Base-by-base conservation (phyloP, 108 stramenopile genomes). In the Epithemia pelagica region DNA sequence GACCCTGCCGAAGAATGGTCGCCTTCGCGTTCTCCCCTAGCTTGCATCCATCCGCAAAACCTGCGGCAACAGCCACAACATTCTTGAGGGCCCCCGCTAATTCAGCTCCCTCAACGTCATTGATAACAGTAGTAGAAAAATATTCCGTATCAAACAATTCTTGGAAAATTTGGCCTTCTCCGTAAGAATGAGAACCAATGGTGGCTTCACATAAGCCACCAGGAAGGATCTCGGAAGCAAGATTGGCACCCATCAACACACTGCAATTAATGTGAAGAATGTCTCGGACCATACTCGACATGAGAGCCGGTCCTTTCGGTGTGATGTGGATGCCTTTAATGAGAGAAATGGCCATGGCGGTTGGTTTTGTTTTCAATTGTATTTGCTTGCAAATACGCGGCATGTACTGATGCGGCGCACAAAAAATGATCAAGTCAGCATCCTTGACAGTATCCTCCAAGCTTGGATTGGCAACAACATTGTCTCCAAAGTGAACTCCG, bases 81-180 rank as follows among this genome's bases (percentile, higher is more conserved):
- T 87, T 87, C 75, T 87, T 87, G 30, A 87, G 65, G n/a, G 86
- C 83, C 15, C 86, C 86, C 59, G 79, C 80, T 1, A 80, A 61
- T 67, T 87, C 86, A 27, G 78, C 81, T 1, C 75, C 80, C 1
- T 62, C 69, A 0, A 80, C 62, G 59, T 81, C 78, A 20, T 23
- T 23, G 21, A 75, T 81, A 23, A 62, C 52, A 37, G 68, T 46
- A 18, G 82, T 67, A 19, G 73, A 72, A 55, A 87, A 85, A 24
- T 62, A 59, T 52, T 76, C 73, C 8, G 68, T 33, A 27, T 66
- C 71, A 19, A 76, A 73, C 66, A 66, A 56, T 28, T 57, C 55
- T 54, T 57, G 25, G n/a, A 57, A 57, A 19, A 57, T 28, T 2
- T 66, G 22, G 3, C 32, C 66, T 28, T 57, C 26, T 23, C 54